Base-by-base conservation (phyloP, 441 rosid species). In the Jatropha podagrica region DNA sequence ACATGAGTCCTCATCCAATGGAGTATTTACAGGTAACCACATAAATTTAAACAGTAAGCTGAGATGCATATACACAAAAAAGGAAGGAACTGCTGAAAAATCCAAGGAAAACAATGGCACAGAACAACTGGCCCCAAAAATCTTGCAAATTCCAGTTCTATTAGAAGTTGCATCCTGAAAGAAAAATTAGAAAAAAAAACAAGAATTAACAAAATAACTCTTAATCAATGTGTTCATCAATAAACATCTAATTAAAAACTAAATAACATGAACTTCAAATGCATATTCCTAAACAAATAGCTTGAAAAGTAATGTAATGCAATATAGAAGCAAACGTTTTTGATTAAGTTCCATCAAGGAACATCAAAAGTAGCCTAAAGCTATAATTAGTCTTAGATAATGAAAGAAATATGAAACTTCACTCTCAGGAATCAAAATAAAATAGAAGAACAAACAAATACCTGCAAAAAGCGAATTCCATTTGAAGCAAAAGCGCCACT, bases 391-490 rank as follows among this genome's bases (percentile, higher is more conserved):
- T 44, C 48, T 44, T 1, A 44, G 10, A 44, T 44, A 44, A 44
- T 32, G 32, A 32, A 32, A 32, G 32, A 32, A 32, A 32, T 32
- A 32, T 32, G 32, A 2, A 32, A 32, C 32, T 32, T 32, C 32
- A 2, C 48, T 6, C 48, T 6, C 48, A 44, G 10, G 2, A 11
- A 7, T 44, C 48, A 44, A 44, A 44, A 44, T 44, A 11, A 11
- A 44, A 7, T 5, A 13, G 42, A 68, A 40, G 7, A 20, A 74
- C 12, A 8, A 32, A 10, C 0, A 72, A 85, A 77, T 85, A 93
- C 99, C 97, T 75, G 72, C 65, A 74, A 80, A 78, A 94, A 87
- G 17, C 76, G 84, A 52, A 94, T 82, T 32, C 98, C 98, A 71
- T 74, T 79, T 5, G 77, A 87, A 42, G 90, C 80, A 83, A 85